phyloP scores from a whole-genome alignment of 345 rosid genomes.

The Eutrema heterophyllum region DNA sequence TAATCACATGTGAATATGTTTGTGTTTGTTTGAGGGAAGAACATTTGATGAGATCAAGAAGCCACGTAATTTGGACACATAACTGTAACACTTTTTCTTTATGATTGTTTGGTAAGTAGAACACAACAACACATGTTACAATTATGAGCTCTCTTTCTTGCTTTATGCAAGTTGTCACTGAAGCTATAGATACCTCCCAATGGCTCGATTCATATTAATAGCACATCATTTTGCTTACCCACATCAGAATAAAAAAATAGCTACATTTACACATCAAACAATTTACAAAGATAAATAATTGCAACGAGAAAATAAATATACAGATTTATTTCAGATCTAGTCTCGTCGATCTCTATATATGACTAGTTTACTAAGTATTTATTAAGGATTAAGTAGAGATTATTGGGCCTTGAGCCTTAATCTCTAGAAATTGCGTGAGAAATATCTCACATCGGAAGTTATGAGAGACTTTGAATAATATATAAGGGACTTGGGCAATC shows the following conservation, averaged over 20 bases:
- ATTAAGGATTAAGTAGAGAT: too few species aligned
- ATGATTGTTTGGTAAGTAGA: background rate
- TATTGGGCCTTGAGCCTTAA: too few species aligned
- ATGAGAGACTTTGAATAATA: too few species aligned
- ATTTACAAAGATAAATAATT: too few species aligned
- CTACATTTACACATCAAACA: background rate
- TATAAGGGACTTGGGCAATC: too few species aligned
- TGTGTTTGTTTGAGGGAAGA: background rate
- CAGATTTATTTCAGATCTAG: background rate
- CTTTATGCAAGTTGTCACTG: slow-evolving; percentile 4
- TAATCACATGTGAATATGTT: slow-evolving; percentile 15
- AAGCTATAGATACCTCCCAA: slow-evolving; percentile 7
- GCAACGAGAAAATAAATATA: background rate
- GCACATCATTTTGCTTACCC: slow-evolving; percentile 19
- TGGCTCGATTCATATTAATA: slow-evolving; percentile 22
- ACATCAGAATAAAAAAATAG: background rate
- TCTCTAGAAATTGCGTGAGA: too few species aligned
- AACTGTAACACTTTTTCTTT: background rate
- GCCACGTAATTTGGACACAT: background rate
- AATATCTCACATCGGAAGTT: too few species aligned
- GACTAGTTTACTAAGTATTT: background rate
- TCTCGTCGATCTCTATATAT: background rate
- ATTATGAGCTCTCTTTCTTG: background rate
- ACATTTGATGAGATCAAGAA: slow-evolving; percentile 16
- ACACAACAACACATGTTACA: background rate